Evolutionary conservation across 768 basidiomycete species (phyloP).

Genomic region (Saitozyma sp.): DNA sequence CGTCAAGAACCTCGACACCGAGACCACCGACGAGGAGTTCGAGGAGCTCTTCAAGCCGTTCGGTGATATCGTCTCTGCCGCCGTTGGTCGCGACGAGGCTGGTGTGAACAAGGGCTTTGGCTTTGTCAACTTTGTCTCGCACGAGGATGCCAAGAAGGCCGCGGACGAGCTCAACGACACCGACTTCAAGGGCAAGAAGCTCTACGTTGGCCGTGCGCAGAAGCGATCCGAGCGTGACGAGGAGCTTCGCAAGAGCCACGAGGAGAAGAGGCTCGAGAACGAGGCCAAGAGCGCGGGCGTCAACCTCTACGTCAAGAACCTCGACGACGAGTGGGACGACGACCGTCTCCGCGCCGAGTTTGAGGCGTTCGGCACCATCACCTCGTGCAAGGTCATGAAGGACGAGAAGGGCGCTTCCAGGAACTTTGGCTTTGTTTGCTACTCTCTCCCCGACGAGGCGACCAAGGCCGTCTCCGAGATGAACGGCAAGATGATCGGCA

Average conservation of each 20-base stretch:
- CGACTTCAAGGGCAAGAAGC: constrained; percentile 79
- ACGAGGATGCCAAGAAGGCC: constrained; percentile 87
- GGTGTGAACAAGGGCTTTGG: constrained; percentile 94
- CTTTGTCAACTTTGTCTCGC: constrained; percentile 92
- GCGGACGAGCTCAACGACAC: constrained; percentile 85
- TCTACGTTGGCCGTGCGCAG: constrained; percentile 94
- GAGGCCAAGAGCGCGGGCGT: constrained; percentile 97
- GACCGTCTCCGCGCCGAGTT: constrained; percentile 96
- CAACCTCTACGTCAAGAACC: constrained; percentile 99
- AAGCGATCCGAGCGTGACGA: constrained; percentile 99
- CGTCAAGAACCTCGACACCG: constrained; percentile 91
- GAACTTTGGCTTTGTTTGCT: constrained; percentile 99
- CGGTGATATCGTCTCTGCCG: constrained; percentile 84
- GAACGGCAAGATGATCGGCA: constrained; percentile 99
- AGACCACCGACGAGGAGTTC: constrained; percentile 83
- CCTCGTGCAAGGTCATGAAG: constrained; percentile 98
- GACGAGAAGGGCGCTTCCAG: constrained; percentile 91
- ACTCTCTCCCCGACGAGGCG: constrained; percentile 95
- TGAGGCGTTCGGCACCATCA: constrained; percentile 94
- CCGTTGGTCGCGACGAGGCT: constrained; percentile 77
- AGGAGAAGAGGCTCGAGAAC: constrained; percentile 95
- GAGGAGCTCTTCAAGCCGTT: constrained; percentile 72
- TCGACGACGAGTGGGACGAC: constrained; percentile 91
- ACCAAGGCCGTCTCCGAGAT: constrained; percentile 99
- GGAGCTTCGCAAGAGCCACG: constrained; percentile 87